Percentiles rank a stretch among this genome's conserved stretches.
phyloP scores from a whole-genome alignment of 2,329 filamentous ascomycete species.

The Allantophomopsis cytisporea region DNA sequence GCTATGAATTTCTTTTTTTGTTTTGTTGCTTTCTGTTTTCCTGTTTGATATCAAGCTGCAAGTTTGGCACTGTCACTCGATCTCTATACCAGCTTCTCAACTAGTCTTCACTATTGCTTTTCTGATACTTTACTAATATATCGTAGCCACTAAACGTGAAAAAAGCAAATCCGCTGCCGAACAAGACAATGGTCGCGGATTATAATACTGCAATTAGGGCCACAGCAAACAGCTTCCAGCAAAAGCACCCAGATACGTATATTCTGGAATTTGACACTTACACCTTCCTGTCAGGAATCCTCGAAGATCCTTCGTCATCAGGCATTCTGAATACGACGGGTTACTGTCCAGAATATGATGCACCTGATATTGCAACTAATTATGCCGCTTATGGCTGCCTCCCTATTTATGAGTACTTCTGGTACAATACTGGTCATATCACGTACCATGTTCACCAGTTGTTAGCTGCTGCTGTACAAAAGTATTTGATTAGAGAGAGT shows the following conservation, averaged over 20 bases:
- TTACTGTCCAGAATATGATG: constrained; percentile 29
- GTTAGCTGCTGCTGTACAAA: constrained; percentile 16
- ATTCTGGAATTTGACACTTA: constrained; percentile 31
- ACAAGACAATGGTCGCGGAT: constrained; percentile 27
- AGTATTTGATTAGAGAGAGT: constrained; percentile 8
- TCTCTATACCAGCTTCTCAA: too few relatives aligned
- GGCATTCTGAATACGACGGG: constrained; percentile 30
- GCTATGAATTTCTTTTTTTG: background rate
- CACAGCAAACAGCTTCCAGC: constrained; percentile 5
- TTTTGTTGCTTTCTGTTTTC: too few relatives aligned
- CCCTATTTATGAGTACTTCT: constrained; percentile 28
- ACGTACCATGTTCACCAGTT: constrained; percentile 25
- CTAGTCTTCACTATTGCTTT: too few relatives aligned
- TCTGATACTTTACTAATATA: too few relatives aligned
- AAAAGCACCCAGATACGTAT: constrained; percentile 17
- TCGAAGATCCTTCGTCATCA: constrained; percentile 25
- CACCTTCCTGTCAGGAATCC: constrained; percentile 22
- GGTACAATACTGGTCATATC: constrained; percentile 33
- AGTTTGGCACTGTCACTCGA: too few relatives aligned
- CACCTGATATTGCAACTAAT: constrained; percentile 27
- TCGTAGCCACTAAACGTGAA: constrained; percentile 13
- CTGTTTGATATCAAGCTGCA: too few relatives aligned
- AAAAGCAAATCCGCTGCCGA: constrained; percentile 23
- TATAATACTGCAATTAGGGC: constrained; percentile 26
- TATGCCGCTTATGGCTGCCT: constrained; percentile 30